These are phyloP conservation scores for Noccaea caerulescens DNA, from an alignment of 345 rosid genomes.

Conservation along the genomic window DNA sequence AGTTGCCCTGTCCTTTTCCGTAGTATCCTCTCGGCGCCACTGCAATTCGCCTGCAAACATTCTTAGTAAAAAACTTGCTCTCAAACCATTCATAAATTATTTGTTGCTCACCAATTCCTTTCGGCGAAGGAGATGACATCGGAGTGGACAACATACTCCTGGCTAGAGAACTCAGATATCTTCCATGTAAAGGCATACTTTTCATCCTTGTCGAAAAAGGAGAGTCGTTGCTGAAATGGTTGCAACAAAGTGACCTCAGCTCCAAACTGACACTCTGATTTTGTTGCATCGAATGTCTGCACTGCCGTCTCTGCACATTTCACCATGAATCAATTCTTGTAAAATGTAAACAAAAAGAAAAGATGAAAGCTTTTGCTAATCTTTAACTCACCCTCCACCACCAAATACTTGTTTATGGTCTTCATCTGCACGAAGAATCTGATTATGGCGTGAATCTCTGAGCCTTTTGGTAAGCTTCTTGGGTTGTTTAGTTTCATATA, in stretches of 20 bases:
- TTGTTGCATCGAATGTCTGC: not conserved
- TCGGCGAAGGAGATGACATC: not conserved
- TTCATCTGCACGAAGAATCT: slow-evolving; percentile 4
- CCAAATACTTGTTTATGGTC: slow-evolving; percentile 2
- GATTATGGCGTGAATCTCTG: not conserved
- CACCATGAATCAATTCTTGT: not conserved
- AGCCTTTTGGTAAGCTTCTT: not conserved
- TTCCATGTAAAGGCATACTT: not conserved
- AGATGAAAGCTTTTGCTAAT: not conserved
- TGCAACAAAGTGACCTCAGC: not conserved
- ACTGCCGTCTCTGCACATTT: not conserved
- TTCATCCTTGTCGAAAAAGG: not conserved
- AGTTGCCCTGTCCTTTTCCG: slow-evolving; percentile 7
- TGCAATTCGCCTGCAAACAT: not conserved
- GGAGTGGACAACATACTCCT: not conserved
- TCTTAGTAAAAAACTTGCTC: no score
- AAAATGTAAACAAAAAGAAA: no score
- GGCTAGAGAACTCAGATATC: not conserved
- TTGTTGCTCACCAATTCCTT: not conserved
- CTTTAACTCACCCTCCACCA: slow-evolving; percentile 5
- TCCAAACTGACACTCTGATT: slow-evolving; percentile 9
- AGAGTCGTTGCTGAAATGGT: not conserved
- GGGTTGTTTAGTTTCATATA: slow-evolving; percentile 1
- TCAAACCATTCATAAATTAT: no score
- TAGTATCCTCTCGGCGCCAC: not conserved